Conservation (phyloP, 148 eudicot species). For the Cornus florida region DNA sequence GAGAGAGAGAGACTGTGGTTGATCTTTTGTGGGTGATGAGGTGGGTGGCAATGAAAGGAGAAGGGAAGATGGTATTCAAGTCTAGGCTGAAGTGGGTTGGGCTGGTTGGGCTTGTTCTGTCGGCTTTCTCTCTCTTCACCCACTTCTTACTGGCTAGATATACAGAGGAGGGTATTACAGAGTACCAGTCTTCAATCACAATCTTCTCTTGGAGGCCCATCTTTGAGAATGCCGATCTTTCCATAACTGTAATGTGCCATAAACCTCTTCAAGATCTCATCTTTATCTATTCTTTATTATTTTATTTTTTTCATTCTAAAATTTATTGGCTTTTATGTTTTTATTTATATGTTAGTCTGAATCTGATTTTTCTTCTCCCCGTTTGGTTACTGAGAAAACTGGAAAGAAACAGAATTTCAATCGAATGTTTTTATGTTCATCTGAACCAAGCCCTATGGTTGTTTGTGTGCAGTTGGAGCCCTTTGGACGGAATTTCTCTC, state of each 20-base stretch:
- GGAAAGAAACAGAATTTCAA: not conserved
- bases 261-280: constrained; percentile 22
- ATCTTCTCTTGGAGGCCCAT: constrained; percentile 79
- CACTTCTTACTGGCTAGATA: constrained; percentile 67
- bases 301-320: not conserved
- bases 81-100: constrained; percentile 73
- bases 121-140: constrained; percentile 61
- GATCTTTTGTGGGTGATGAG: constrained; percentile 16
- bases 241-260: constrained; percentile 46
- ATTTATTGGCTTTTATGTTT: not conserved
- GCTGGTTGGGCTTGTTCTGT: constrained; percentile 52
- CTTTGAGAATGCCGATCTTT: constrained; percentile 61
- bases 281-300: not conserved
- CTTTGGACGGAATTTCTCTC: no score
- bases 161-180: constrained; percentile 33
- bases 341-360: not conserved
- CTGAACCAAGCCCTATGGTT: no score
- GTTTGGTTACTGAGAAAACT: constrained; percentile 2
- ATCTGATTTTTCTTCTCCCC: not conserved
- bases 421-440: no score
- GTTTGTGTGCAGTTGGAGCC: no score
- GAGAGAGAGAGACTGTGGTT: not conserved
- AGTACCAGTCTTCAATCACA: constrained; percentile 46
- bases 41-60: constrained; percentile 55
- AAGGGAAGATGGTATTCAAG: constrained; percentile 54